phyloP scores from a whole-genome alignment of 108 stramenopile genomes.

The Skeletonema potamos region DNA sequence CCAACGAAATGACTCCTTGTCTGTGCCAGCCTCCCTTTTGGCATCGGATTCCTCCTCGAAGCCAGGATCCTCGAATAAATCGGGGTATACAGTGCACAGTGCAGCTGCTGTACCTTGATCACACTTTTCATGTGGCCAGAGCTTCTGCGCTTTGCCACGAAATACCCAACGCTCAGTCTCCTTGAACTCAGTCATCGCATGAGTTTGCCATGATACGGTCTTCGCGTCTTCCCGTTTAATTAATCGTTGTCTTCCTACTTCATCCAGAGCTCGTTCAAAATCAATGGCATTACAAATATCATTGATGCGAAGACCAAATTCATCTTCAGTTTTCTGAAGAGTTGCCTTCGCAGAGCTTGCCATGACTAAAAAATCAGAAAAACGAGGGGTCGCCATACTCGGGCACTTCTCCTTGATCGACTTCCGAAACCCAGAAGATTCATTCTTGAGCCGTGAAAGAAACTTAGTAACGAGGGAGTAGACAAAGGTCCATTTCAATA shows the following conservation, averaged over 20 bases:
- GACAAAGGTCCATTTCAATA: conserved; percentile 68
- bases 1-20: conserved; percentile 31
- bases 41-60: conserved; percentile 12
- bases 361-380: conserved; percentile 62
- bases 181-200: conserved; percentile 24
- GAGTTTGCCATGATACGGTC: conserved; percentile 39
- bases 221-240: neutral
- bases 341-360: conserved; percentile 13
- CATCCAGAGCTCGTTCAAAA: conserved; percentile 52
- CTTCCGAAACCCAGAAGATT: conserved; percentile 3
- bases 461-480: conserved; percentile 50
- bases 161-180: conserved; percentile 41
- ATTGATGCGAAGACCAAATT: conserved; percentile 45
- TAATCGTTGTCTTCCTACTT: conserved; percentile 20
- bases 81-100: conserved; percentile 33
- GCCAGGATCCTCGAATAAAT: conserved; percentile 35
- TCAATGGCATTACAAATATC: conserved; percentile 35
- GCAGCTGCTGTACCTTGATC: neutral
- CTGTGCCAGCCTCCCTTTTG: conserved; percentile 4
- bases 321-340: conserved; percentile 43
- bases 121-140: conserved; percentile 41
- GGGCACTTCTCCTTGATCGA: conserved; percentile 30
- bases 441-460: conserved; percentile 16
- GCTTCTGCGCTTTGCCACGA: conserved; percentile 39
- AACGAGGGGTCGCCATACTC: conserved; percentile 37